Percentiles rank a stretch among this genome's conserved stretches.
phyloP scores from a whole-genome alignment of 2,329 filamentous ascomycete species.

The Paecilomyces sp. region DNA sequence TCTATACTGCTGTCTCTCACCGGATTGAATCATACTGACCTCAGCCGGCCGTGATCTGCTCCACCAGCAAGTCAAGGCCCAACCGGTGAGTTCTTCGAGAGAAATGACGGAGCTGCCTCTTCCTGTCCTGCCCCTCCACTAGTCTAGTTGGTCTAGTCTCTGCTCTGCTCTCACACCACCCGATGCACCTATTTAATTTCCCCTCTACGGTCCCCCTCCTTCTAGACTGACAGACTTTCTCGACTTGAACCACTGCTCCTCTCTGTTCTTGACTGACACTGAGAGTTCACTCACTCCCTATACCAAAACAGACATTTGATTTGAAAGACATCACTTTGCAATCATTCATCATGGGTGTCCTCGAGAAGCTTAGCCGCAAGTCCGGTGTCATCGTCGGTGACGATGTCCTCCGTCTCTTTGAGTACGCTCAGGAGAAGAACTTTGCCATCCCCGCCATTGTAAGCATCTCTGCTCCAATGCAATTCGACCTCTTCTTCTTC shows the following conservation, averaged over 20 bases:
- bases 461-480: conserved; percentile 20
- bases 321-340: neutral
- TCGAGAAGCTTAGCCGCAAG: conserved; percentile 56
- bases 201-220: neutral
- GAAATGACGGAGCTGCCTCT: neutral
- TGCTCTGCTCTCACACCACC: conserved; percentile 1
- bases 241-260: too few relatives aligned
- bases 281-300: too few relatives aligned
- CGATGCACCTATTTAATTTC: neutral
- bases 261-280: neutral
- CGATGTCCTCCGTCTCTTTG: conserved; percentile 67
- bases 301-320: neutral
- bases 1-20: too few relatives aligned
- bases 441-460: conserved; percentile 83
- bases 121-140: conserved; percentile 12
- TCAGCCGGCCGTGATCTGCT: conserved; percentile 16
- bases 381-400: conserved; percentile 60
- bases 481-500: too few relatives aligned
- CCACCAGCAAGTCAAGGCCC: conserved; percentile 14
- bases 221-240: too few relatives aligned
- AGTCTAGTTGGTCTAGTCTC: neutral
- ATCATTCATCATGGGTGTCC: conserved; percentile 35
- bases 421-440: conserved; percentile 79
- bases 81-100: conserved; percentile 25
- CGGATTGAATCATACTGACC: conserved; percentile 29